phyloP scores from a whole-genome alignment of 306 rosid genomes.

The Clitoria ternatea region DNA sequence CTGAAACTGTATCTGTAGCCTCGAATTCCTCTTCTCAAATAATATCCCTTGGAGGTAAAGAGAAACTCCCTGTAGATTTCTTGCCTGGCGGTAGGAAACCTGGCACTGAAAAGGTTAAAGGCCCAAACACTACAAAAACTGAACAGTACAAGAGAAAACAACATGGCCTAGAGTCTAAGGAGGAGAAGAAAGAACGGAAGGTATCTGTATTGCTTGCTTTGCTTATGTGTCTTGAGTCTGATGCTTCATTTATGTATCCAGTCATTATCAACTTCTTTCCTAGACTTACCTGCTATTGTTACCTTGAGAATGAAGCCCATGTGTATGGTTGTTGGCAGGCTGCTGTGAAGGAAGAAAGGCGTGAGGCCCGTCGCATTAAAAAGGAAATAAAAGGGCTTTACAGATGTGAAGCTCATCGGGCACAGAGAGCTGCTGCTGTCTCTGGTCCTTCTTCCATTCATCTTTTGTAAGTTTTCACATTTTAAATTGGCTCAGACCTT shows the following conservation, averaged over 20 bases:
- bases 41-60: conserved; percentile 75
- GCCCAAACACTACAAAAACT: conserved; percentile 29
- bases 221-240: neutral
- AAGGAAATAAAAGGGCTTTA: conserved; percentile 84
- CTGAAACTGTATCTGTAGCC: conserved; percentile 58
- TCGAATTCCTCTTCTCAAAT: conserved; percentile 42
- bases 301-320: neutral
- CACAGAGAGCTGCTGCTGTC: conserved; percentile 78
- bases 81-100: conserved; percentile 53
- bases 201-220: too few relatives aligned
- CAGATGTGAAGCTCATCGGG: conserved; percentile 66
- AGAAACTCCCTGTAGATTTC: conserved; percentile 74
- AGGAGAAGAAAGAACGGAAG: conserved; percentile 91
- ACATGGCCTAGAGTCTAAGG: conserved; percentile 73
- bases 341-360: conserved; percentile 82
- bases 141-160: conserved; percentile 64
- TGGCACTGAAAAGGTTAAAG: conserved; percentile 47
- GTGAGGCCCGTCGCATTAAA: conserved; percentile 72
- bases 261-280: neutral
- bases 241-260: neutral
- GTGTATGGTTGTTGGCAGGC: conserved; percentile 33
- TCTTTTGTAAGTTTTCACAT: conserved; percentile 50
- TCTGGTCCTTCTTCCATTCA: conserved; percentile 77
- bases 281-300: neutral
- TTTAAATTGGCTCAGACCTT: neutral